Evolutionary conservation across 169 alveolate genomes (phyloP), one percentile per base, ranked within the genome.

Genomic region (Plasmodium vivax): DNA sequence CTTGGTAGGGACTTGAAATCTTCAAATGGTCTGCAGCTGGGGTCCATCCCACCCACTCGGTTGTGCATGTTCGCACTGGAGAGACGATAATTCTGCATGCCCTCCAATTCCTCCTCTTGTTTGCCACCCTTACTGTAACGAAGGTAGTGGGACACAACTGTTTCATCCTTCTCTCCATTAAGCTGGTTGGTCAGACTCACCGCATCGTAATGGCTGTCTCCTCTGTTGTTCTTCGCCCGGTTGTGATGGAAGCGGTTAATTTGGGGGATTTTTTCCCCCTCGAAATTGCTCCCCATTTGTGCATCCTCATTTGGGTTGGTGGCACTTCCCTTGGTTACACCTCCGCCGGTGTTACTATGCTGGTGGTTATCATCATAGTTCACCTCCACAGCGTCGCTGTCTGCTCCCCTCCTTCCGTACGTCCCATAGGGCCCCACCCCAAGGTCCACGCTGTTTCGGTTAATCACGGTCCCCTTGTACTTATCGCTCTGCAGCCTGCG

Each of bases 381-480:
- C 43, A 0, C 32, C 32, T 7, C 77, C 16, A 68, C 14, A 10
- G 12, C n/a, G 32, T 30, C 41, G 14, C n/a, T 19, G 38, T n/a
- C 77, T 23, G 34, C 2, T 2, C n/a, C 38, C 6, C 38, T 68
- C 19, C 32, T 30, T 68, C 43, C 32, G n/a, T 27, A 8, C n/a
- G 5, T 68, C 8, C 32, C 38, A 68, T 68, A 68, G 14, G 77
- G 77, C 8, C 19, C 43, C 8, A 68, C 43, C 38, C 38, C 77
- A 8, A 68, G 16, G 6, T n/a, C n/a, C 5, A 19, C n/a, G 36
- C 27, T 23, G 27, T 75, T 51, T 77, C 72, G 47, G 81, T 87
- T 74, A 36, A 74, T 77, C n/a, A 74, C 34, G 30, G 30, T 77
- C 38, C 87, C 87, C 81, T 87, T 87, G 56, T 56, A 47, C 5